Conservation (phyloP, 2,329 filamentous ascomycete species). For the Cladosporium sp. region DNA sequence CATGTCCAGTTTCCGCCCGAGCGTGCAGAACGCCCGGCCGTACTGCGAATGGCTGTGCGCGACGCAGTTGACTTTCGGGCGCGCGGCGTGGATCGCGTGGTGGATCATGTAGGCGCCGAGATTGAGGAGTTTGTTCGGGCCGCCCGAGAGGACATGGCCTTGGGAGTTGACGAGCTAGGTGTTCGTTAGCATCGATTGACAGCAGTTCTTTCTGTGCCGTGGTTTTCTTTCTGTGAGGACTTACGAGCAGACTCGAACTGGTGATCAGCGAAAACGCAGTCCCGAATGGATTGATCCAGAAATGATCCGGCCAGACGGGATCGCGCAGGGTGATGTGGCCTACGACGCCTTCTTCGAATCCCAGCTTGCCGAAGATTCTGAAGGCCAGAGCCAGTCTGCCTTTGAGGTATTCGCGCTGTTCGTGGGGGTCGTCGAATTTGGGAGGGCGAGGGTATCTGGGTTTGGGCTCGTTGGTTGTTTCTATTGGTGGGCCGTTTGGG, state of each 20-base stretch:
- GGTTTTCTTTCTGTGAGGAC: too few species aligned
- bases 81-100: conserved; percentile 35
- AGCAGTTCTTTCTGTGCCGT: too few species aligned
- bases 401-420: conserved; percentile 37
- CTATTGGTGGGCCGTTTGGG: too few species aligned
- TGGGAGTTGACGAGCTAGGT: conserved; percentile 41
- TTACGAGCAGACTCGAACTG: conserved; percentile 41
- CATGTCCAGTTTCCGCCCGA: conserved; percentile 37
- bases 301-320: conserved; percentile 32
- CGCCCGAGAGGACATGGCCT: conserved; percentile 39
- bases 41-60: conserved; percentile 38
- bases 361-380: conserved; percentile 38
- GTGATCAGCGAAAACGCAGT: conserved; percentile 36
- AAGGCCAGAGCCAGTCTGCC: conserved; percentile 42
- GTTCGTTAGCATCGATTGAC: too few species aligned
- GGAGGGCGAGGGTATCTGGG: conserved; percentile 17
- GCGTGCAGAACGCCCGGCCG: conserved; percentile 34
- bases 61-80: conserved; percentile 40
- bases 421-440: conserved; percentile 30
- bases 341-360: conserved; percentile 34
- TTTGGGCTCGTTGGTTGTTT: too few species aligned
- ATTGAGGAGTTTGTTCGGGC: conserved; percentile 32
- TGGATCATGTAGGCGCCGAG: conserved; percentile 45
- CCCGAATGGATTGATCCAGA: conserved; percentile 38
- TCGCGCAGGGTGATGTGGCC: conserved; percentile 41